Conservation (phyloP, 2,329 filamentous ascomycete genomes). For the Monilinia polystroma region DNA sequence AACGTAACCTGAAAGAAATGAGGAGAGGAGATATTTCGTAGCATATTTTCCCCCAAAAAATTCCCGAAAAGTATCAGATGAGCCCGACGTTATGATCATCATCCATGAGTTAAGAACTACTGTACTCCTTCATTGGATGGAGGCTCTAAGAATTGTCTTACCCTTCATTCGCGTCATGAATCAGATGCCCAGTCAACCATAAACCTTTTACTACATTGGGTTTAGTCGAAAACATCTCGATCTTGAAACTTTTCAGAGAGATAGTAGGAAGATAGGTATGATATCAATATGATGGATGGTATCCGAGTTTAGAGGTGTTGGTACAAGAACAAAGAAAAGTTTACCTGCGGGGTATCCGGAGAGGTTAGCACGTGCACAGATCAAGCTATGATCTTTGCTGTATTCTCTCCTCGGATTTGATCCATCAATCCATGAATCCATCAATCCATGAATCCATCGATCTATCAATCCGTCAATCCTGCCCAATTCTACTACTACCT, state of each 20-base stretch:
- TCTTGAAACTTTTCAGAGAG: constrained; percentile 13
- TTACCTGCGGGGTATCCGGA: neutral
- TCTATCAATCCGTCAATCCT: too few species aligned
- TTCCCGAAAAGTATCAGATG: constrained; percentile 1
- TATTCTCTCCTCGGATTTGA: too few species aligned
- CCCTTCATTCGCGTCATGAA: neutral
- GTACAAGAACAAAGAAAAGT: neutral
- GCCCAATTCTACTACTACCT: too few species aligned
- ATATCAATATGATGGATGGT: neutral
- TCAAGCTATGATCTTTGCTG: too few species aligned
- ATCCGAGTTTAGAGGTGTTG: too few species aligned
- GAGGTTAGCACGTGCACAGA: too few species aligned
- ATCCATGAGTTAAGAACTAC: neutral
- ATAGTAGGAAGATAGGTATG: neutral
- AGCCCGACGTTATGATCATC: constrained; percentile 10
- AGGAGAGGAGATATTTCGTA: neutral
- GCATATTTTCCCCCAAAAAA: neutral
- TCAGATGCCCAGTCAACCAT: neutral
- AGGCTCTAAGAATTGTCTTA: constrained; percentile 15
- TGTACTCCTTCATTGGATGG: neutral
- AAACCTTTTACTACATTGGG: too few species aligned
- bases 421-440: too few species aligned
- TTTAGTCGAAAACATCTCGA: too few species aligned
- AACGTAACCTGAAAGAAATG: neutral
- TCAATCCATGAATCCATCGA: too few species aligned